Evolutionary conservation across 2,329 filamentous ascomycete species (phyloP).

Genomic region (Chaetomium sp.): DNA sequence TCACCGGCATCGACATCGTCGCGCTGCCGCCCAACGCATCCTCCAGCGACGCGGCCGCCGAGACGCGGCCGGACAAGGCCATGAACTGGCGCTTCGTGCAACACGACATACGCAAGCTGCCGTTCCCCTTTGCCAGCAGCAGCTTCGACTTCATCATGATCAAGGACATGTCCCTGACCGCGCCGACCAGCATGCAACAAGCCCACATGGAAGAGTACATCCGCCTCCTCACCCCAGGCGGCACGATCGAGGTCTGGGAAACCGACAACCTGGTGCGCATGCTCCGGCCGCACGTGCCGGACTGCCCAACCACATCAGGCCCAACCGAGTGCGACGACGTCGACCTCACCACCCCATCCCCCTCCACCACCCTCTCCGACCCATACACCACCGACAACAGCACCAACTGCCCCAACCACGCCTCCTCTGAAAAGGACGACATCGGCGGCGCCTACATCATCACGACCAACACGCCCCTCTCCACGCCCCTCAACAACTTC

Average conservation of each 20-base stretch:
- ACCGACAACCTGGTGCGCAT: conserved; percentile 83
- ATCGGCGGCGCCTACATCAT: conserved; percentile 80
- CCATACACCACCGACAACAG: not conserved
- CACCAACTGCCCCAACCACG: not conserved
- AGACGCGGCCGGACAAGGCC: conserved; percentile 58
- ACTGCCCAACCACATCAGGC: conserved; percentile 39
- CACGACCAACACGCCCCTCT: conserved; percentile 79
- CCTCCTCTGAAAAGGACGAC: conserved; percentile 48
- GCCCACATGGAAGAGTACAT: conserved; percentile 69
- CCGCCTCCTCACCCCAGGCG: conserved; percentile 75
- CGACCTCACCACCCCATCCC: conserved; percentile 3
- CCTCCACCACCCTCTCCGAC: not conserved
- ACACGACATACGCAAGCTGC: conserved; percentile 75
- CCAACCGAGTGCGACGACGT: conserved; percentile 37
- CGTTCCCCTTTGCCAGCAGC: conserved; percentile 75
- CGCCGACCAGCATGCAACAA: conserved; percentile 62
- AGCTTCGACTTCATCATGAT: conserved; percentile 88
- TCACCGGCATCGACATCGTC: conserved; percentile 81
- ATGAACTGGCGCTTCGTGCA: conserved; percentile 89
- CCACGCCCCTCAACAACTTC: conserved; percentile 77
- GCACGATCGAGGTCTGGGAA: conserved; percentile 86
- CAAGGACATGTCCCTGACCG: conserved; percentile 74
- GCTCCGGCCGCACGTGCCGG: conserved; percentile 74
- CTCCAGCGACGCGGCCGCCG: conserved; percentile 16
- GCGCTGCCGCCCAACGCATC: conserved; percentile 46